Percentiles rank a stretch among this genome's conserved stretches.
Evolutionary conservation across 805 yeast genomes (phyloP).

Genomic region (Ogataea minuta): DNA sequence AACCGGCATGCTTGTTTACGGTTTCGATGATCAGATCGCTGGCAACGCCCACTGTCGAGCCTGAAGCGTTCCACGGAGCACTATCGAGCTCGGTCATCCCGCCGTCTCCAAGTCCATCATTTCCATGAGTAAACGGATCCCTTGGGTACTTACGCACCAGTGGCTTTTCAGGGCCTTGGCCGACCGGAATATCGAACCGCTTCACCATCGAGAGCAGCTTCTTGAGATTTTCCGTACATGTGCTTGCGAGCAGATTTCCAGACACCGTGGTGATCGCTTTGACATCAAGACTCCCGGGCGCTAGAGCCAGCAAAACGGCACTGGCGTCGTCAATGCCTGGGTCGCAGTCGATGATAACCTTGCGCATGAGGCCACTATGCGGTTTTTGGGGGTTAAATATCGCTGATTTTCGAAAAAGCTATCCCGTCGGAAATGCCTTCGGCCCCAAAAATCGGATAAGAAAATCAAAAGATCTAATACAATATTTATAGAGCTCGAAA

Average conservation of each 20-base stretch:
- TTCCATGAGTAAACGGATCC: constrained; percentile 30
- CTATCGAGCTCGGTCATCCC: constrained; percentile 20
- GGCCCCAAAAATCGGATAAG: constrained; percentile 1
- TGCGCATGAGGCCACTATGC: constrained; percentile 5
- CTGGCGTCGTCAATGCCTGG: constrained; percentile 31
- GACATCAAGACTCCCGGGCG: constrained; percentile 25
- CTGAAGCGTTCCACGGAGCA: constrained; percentile 15
- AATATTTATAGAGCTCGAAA: too few relatives aligned
- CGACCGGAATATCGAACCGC: constrained; percentile 24
- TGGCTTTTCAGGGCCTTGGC: constrained; percentile 30
- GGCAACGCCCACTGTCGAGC: constrained; percentile 15
- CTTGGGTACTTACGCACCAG: constrained; percentile 26
- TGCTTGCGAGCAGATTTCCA: constrained; percentile 25
- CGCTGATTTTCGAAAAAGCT: background rate
- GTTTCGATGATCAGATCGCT: constrained; percentile 25
- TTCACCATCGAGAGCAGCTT: constrained; percentile 23
- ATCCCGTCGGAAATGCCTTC: constrained; percentile 13
- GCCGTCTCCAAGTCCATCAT: constrained; percentile 28
- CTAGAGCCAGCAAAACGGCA: constrained; percentile 25
- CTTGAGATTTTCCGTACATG: constrained; percentile 24
- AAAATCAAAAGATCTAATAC: too few relatives aligned
- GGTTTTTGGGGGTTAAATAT: background rate
- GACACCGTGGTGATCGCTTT: constrained; percentile 31
- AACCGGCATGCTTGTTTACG: constrained; percentile 17
- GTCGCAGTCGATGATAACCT: constrained; percentile 29